Conservation (phyloP, 2,329 filamentous ascomycete species). For the Orbilia javanica region DNA sequence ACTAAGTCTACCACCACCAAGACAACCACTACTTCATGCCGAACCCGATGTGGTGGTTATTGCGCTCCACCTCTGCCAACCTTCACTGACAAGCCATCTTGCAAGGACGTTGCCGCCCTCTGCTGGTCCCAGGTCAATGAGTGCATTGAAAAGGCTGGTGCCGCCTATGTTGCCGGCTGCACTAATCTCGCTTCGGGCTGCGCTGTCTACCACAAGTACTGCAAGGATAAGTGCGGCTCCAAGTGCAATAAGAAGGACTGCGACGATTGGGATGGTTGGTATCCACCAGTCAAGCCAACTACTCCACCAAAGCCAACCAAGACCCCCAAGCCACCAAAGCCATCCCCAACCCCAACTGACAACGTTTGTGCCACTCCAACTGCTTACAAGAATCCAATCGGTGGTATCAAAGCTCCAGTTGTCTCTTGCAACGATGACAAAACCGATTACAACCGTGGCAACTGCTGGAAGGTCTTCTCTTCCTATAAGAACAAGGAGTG, state of each 20-base stretch:
- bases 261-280: conserved; percentile 47
- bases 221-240: conserved; percentile 39
- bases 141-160: conserved; percentile 11
- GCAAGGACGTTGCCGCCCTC: conserved; percentile 26
- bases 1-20: conserved; percentile 21
- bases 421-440: conserved; percentile 51
- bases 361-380: conserved; percentile 47
- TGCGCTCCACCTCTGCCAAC: conserved; percentile 54
- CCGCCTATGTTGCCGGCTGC: background rate
- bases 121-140: conserved; percentile 52
- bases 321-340: conserved; percentile 29
- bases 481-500: conserved; percentile 38
- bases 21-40: conserved; percentile 31
- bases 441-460: conserved; percentile 36
- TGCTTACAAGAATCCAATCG: conserved; percentile 42
- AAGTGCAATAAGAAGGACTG: conserved; percentile 56
- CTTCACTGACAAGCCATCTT: conserved; percentile 49
- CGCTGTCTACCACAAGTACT: conserved; percentile 48
- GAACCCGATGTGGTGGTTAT: conserved; percentile 52
- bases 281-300: conserved; percentile 42
- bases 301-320: conserved; percentile 39
- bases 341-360: conserved; percentile 37
- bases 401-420: conserved; percentile 45
- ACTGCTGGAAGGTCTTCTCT: conserved; percentile 52
- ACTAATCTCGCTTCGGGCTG: conserved; percentile 21